Evolutionary conservation across 257 asterid species (phyloP), one percentile per base, ranked within the genome.

Genomic region (Solanum medicagineum): DNA sequence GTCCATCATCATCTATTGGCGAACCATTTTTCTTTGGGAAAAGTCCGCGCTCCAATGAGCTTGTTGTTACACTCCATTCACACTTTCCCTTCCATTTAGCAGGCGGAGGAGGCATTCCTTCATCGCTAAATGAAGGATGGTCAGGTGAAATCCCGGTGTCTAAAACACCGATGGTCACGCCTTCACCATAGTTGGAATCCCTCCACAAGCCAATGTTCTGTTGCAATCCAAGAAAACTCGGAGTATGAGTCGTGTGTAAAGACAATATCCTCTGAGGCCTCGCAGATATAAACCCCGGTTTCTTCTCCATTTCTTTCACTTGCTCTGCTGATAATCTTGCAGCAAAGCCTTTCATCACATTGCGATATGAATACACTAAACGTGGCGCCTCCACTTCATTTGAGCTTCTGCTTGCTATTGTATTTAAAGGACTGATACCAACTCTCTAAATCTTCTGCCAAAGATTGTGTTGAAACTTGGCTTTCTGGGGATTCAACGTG

Each of bases 231-330:
- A 68, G 77, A 68, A 68, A 68, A 36, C 51, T 68, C 4, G 77
- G 93, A 17, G 87, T 79, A 26, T 86, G 92, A 32, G 95, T 92
- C 5, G 93, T 92, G n/a, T 87, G 88, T 60, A 92, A 84, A n/a
- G 88, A 53, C n/a, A 85, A 20, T 16, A 80, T 22, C 22, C 68
- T 71, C n/a, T n/a, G n/a, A n/a, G n/a, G n/a, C n/a, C n/a, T n/a
- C n/a, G n/a, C n/a, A n/a, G 91, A 84, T 16, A 90, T 36, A 12
- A 68, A 68, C 15, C 15, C 77, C 9, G 24, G 77, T 36, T 68
- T 68, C 49, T 36, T 36, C 49, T 68, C 77, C 51, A 36, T 68
- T 32, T 36, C 77, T 1, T 36, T 36, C 77, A 68, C 14, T 68
- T 91, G 89, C 10, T 82, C 83, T 2, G 83, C 63, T 1, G 94